phyloP scores from a whole-genome alignment of 2,329 filamentous ascomycete genomes.

The Venturia aucupariae region DNA sequence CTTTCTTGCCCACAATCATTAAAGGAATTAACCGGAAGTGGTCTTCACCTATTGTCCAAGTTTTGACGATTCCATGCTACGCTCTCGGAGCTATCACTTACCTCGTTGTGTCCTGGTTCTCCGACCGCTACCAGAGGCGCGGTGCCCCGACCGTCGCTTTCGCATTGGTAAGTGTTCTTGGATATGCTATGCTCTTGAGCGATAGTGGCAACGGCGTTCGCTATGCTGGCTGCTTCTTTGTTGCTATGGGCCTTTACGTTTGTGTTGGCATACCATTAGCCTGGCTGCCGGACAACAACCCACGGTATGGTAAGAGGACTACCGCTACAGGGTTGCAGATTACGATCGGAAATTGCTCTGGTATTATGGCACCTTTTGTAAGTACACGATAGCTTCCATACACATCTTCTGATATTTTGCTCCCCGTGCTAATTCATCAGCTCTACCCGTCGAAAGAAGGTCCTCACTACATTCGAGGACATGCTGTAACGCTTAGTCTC shows the following conservation, averaged over 20 bases:
- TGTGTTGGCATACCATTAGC: slow-evolving; percentile 46
- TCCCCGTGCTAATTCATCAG: slow-evolving; percentile 18
- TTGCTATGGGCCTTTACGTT: slow-evolving; percentile 63
- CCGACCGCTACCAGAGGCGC: slow-evolving; percentile 57
- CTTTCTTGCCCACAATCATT: slow-evolving; percentile 73
- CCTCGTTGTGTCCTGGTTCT: slow-evolving; percentile 55
- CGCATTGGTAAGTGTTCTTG: slow-evolving; percentile 53
- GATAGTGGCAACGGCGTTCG: slow-evolving; percentile 52
- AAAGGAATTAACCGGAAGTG: slow-evolving; percentile 54
- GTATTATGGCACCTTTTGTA: slow-evolving; percentile 66
- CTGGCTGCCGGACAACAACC: slow-evolving; percentile 58
- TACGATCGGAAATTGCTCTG: slow-evolving; percentile 59
- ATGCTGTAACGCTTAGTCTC: slow-evolving; percentile 43
- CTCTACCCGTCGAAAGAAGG: slow-evolving; percentile 37
- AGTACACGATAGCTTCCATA: slow-evolving; percentile 16
- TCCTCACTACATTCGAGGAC: slow-evolving; percentile 42
- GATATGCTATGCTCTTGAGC: slow-evolving; percentile 60
- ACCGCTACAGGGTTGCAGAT: slow-evolving; percentile 63
- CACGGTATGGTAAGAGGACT: slow-evolving; percentile 67
- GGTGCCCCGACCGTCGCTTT: slow-evolving; percentile 57
- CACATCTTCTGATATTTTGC: background rate
- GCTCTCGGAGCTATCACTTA: slow-evolving; percentile 62
- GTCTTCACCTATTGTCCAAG: slow-evolving; percentile 57
- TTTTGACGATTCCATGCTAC: slow-evolving; percentile 72
- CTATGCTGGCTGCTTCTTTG: slow-evolving; percentile 70